A percentile compares a stretch with the other conserved stretches of the same genome.
Conservation (phyloP, 805 yeast species). For the Candida glaebosa region DNA sequence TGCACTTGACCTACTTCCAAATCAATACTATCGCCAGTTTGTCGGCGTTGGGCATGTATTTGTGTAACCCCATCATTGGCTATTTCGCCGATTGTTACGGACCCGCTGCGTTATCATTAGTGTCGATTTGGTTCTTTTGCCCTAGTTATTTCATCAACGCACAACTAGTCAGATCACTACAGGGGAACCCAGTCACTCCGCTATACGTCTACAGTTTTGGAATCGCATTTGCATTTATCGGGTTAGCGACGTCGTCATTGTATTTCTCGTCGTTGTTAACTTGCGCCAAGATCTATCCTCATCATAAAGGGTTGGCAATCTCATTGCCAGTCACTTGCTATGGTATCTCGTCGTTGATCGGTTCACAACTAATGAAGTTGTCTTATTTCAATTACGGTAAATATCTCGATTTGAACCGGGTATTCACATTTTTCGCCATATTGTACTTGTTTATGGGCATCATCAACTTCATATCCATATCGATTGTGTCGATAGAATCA, state of each 20-base stretch:
- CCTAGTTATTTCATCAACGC: slow-evolving; percentile 58
- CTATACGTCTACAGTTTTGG: slow-evolving; percentile 29
- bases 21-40: slow-evolving; percentile 71
- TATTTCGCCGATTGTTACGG: slow-evolving; percentile 83
- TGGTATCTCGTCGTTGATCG: slow-evolving; percentile 77
- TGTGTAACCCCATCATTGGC: slow-evolving; percentile 80
- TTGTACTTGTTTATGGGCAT: slow-evolving; percentile 56
- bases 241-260: slow-evolving; percentile 68
- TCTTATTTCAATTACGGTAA: slow-evolving; percentile 27
- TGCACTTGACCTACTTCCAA: slow-evolving; percentile 60
- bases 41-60: slow-evolving; percentile 77
- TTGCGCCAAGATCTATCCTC: slow-evolving; percentile 83
- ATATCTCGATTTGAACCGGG: slow-evolving; percentile 44
- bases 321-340: slow-evolving; percentile 86
- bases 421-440: slow-evolving; percentile 50
- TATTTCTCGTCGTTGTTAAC: slow-evolving; percentile 71
- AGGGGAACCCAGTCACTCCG: slow-evolving; percentile 1
- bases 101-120: slow-evolving; percentile 63
- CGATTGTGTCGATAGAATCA: slow-evolving; percentile 58
- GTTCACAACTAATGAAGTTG: slow-evolving; percentile 57
- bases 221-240: slow-evolving; percentile 54
- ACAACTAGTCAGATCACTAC: slow-evolving; percentile 15
- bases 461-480: slow-evolving; percentile 60
- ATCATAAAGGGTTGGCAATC: slow-evolving; percentile 73
- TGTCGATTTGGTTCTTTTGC: slow-evolving; percentile 57